phyloP scores from a whole-genome alignment of 2,329 filamentous ascomycete genomes.

The Scleromitrula shiraiana region DNA sequence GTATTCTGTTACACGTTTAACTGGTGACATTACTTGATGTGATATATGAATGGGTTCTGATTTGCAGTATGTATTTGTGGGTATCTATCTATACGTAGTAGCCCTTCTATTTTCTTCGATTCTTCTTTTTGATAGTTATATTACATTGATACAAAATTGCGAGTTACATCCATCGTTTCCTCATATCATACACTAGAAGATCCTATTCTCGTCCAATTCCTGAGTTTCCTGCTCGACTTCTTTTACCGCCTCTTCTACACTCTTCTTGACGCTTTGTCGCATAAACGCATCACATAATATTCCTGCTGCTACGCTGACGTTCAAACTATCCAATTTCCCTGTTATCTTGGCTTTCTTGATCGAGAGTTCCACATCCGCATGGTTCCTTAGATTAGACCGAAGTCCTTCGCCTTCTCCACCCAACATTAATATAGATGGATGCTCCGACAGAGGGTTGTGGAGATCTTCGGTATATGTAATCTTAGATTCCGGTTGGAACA shows the following conservation, averaged over 20 bases:
- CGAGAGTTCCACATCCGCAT: constrained; percentile 57
- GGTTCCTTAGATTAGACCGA: constrained; percentile 51
- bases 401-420: constrained; percentile 76
- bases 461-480: constrained; percentile 41
- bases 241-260: not conserved
- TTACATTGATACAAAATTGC: not conserved
- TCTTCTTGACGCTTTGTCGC: constrained; percentile 18
- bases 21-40: not conserved
- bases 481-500: not conserved
- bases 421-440: constrained; percentile 72
- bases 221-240: constrained; percentile 1
- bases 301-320: constrained; percentile 82
- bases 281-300: constrained; percentile 67
- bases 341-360: constrained; percentile 45
- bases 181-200: constrained; percentile 2
- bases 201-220: not conserved
- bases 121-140: too few species aligned
- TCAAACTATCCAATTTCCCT: constrained; percentile 74
- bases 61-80: too few species aligned
- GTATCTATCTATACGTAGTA: not conserved
- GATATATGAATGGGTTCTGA: too few species aligned
- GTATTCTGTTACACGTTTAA: not conserved
- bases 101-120: too few species aligned
- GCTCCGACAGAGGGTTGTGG: constrained; percentile 46
- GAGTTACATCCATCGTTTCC: not conserved